These are phyloP conservation scores for Dioszegia crocea DNA, from an alignment of 768 basidiomycete genomes.

Conservation along the genomic window DNA sequence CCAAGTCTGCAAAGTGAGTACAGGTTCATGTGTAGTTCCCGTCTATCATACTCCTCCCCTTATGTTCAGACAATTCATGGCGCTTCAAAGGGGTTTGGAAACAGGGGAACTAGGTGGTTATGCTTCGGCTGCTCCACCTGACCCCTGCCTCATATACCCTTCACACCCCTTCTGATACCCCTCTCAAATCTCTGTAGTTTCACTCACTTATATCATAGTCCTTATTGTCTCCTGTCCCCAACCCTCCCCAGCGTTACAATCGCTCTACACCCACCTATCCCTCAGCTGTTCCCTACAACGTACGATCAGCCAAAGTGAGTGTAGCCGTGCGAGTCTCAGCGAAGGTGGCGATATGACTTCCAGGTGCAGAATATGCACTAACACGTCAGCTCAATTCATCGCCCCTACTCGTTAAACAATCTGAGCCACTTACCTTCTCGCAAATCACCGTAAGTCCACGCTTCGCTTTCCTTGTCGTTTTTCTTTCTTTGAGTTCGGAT, in stretches of 20 bases:
- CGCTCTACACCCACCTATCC: not conserved
- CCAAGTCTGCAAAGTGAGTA: not conserved
- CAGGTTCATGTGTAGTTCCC: not conserved
- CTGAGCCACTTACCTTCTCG: not conserved
- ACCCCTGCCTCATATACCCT: not conserved
- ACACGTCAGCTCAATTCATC: too few relatives aligned
- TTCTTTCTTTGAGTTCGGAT: too few relatives aligned
- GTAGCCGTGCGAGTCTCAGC: too few relatives aligned
- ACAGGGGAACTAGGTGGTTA: not conserved
- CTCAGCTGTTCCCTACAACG: not conserved
- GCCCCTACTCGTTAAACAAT: too few relatives aligned
- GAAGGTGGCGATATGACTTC: too few relatives aligned
- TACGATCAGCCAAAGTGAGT: too few relatives aligned
- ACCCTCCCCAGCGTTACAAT: slow-evolving; percentile 8
- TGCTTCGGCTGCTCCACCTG: slow-evolving; percentile 10
- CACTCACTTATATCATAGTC: slow-evolving; percentile 11
- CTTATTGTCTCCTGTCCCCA: not conserved
- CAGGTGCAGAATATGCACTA: too few relatives aligned
- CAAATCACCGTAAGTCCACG: slow-evolving; percentile 1
- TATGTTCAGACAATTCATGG: not conserved
- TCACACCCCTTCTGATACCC: not conserved
- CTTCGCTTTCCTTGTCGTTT: too few relatives aligned
- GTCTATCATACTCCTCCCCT: not conserved
- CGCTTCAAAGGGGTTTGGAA: slow-evolving; percentile 5
- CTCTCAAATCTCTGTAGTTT: not conserved